Conservation (phyloP, 2,329 filamentous ascomycete genomes). For the Pseudogymnoascus sp. region DNA sequence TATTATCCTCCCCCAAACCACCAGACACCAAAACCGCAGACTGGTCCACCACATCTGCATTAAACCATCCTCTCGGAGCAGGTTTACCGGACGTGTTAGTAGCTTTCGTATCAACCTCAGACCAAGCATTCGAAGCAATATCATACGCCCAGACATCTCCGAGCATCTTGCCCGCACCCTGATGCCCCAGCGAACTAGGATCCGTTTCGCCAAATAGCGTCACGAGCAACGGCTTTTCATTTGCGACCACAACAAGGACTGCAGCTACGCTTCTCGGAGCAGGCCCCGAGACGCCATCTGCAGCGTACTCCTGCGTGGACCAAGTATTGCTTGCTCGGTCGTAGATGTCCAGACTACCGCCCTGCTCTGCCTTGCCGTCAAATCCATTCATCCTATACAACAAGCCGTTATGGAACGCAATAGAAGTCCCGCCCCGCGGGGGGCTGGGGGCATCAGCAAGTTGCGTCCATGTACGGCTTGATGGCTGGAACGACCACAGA, state of each 20-base stretch:
- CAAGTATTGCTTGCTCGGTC: constrained; percentile 21
- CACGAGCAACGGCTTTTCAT: constrained; percentile 25
- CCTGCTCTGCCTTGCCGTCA: constrained; percentile 50
- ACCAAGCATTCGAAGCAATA: constrained; percentile 25
- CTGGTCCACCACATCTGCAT: constrained; percentile 25
- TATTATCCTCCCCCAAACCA: constrained; percentile 32
- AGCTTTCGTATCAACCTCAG: constrained; percentile 19
- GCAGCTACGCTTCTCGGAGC: constrained; percentile 28
- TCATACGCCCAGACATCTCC: constrained; percentile 35
- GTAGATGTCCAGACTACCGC: constrained; percentile 46
- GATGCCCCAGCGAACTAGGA: constrained; percentile 32
- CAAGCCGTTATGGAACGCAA: constrained; percentile 30
- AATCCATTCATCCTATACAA: constrained; percentile 58
- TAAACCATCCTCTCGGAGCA: constrained; percentile 33
- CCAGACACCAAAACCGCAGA: constrained; percentile 31
- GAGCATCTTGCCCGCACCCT: constrained; percentile 34
- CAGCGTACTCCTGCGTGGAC: constrained; percentile 20
- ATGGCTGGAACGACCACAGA: constrained; percentile 50
- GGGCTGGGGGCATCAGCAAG: constrained; percentile 45
- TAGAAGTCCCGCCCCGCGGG: constrained; percentile 43
- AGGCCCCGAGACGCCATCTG: constrained; percentile 26
- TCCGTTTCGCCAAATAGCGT: constrained; percentile 34
- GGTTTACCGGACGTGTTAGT: constrained; percentile 19
- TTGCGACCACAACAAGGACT: constrained; percentile 20
- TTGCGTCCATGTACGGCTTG: constrained; percentile 40